Percentiles rank a stretch among this genome's conserved stretches.
Conservation (phyloP, 2,329 filamentous ascomycete species). For the Apiospora kogelbergensis region DNA sequence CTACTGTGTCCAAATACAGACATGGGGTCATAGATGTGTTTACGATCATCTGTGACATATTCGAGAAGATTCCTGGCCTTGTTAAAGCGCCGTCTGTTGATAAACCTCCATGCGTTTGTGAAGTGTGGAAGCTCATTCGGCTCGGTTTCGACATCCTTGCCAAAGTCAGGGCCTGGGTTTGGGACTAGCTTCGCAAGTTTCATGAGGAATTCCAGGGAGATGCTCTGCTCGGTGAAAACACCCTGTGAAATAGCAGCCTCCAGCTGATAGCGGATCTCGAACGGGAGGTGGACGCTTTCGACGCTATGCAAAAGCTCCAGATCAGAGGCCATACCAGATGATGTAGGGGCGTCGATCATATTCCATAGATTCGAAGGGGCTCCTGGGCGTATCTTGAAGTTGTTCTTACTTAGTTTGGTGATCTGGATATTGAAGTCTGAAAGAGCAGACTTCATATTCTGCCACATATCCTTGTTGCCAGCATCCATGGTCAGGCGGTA, state of each 20-base stretch:
- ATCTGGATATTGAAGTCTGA: slow-evolving; percentile 71
- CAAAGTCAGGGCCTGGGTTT: background rate
- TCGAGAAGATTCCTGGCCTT: slow-evolving; percentile 70
- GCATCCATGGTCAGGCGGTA: slow-evolving; percentile 47
- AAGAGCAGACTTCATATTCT: slow-evolving; percentile 53
- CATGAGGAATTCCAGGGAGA: slow-evolving; percentile 66
- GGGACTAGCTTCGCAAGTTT: slow-evolving; percentile 54
- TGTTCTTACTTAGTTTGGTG: slow-evolving; percentile 29
- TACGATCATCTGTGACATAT: slow-evolving; percentile 65
- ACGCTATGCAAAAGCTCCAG: slow-evolving; percentile 34
- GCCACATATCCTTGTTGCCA: slow-evolving; percentile 33
- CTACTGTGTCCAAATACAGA: slow-evolving; percentile 62
- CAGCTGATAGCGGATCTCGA: slow-evolving; percentile 81
- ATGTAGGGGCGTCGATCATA: slow-evolving; percentile 34
- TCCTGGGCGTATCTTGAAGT: slow-evolving; percentile 42
- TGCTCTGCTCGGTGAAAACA: slow-evolving; percentile 72
- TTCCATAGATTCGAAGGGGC: slow-evolving; percentile 40
- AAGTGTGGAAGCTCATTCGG: background rate
- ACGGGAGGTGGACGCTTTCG: slow-evolving; percentile 53
- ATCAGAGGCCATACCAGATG: slow-evolving; percentile 18
- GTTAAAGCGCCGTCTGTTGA: slow-evolving; percentile 21
- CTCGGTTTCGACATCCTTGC: background rate
- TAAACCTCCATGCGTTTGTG: slow-evolving; percentile 15
- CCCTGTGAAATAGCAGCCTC: slow-evolving; percentile 89
- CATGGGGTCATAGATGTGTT: slow-evolving; percentile 68